Base-by-base conservation (phyloP, 2,329 filamentous ascomycete genomes). In the Leptographium procerum region DNA sequence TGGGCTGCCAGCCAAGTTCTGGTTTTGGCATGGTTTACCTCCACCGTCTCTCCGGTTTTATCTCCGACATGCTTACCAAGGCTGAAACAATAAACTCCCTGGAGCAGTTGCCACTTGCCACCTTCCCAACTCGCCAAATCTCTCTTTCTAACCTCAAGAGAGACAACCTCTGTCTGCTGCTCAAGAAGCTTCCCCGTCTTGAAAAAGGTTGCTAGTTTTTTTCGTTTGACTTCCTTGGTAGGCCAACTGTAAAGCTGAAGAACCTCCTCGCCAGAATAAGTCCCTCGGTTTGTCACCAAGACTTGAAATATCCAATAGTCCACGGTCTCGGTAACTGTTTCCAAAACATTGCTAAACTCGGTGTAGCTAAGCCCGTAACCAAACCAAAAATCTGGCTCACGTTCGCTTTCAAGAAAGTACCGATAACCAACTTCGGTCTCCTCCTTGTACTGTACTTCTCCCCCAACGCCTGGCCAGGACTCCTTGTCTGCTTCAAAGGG, bases 371-470 rank as follows among this genome's bases (percentile, higher is more conserved):
- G 43, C 13, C 54, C 54, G 11, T 56, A 67, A 65, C 26, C 65
- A 64, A 56, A 66, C 66, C 47, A 66, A 56, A 43, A 65, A 60
- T 29, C 60, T 55, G 40, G 57, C 47, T 40, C 61, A 52, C 8
- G 76, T 73, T 65, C 79, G 82, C 65, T 89, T 85, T 54, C n/a
- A 4, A 36, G n/a, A 66, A 88, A 89, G 70, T 81, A 87, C n/a
- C 85, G 75, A 69, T 90, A 89, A 0, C 86, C 87, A 22, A 89
- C 77, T 66, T 86, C 89, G 40, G 89, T 75, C 56, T 86, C 86
- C 68, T 89, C 87, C 19, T 84, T 85, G 64, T 89, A 89, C 0
- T 87, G 70, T 0, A 84, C 83, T 54, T 84, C 76, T 40, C 85
- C 79, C 50, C 83, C 80, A 65, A 88, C 85, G 2, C 78, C 77